Base-by-base conservation (phyloP, 1,284 basidiomycete species). In the Meripilus lineatus region DNA sequence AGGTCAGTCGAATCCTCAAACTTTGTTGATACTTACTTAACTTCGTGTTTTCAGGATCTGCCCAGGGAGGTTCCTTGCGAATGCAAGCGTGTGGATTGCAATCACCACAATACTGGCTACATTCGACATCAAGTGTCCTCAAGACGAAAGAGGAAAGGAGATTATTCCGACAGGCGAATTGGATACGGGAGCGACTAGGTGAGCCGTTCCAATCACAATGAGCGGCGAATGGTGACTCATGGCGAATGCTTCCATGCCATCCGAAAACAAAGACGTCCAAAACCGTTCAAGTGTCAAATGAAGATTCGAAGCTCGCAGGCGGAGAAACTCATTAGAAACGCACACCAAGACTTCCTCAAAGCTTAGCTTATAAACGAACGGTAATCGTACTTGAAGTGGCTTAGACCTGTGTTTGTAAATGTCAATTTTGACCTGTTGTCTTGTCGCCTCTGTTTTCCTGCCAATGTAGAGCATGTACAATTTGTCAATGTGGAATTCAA, bases 11-110 rank as follows among this genome's bases (percentile, higher is more conserved):
- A 15, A 3, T 24, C 28, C n/a, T n/a, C n/a, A n/a, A n/a, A n/a
- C n/a, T n/a, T n/a, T n/a, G n/a, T n/a, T n/a, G n/a, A n/a, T n/a
- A n/a, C n/a, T n/a, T n/a, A n/a, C n/a, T 5, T n/a, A 30, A 10
- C 28, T 30, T 30, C 28, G 10, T n/a, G n/a, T 30, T 30, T 30
- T 10, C 34, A 36, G 55, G 17, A 45, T 50, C 11, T 56, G 55
- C 32, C 50, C 52, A 13, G 56, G 56, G 6, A 28, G 48, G 11
- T 42, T 47, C 34, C 46, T 53, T 18, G 57, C 57, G 11, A 42
- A 51, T 17, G 47, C 50, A 13, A 41, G 47, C 14, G n/a, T 54
- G 10, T 57, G 51, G 44, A 51, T 53, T 22, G 40, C 43, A 5
- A 44, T 50, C 8, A 55, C 49, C 8, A 47, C 46, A 13, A 47